phyloP scores from a whole-genome alignment of 495 filamentous ascomycete species.

The Penicillium tannophilum region DNA sequence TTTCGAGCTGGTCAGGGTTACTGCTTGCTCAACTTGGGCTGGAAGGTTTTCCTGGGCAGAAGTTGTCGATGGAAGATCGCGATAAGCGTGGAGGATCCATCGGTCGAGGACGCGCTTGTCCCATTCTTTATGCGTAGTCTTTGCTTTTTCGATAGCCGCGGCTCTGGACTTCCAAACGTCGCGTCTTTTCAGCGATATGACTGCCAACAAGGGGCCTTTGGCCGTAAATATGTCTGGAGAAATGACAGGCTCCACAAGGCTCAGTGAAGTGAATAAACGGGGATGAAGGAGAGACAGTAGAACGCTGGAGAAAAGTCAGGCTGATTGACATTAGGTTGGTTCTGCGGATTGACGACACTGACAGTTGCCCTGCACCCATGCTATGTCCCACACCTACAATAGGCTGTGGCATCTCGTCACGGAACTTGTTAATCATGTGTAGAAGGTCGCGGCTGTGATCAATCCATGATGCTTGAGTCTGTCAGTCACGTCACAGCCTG shows the following conservation, averaged over 20 bases:
- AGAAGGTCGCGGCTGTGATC: conserved; percentile 87
- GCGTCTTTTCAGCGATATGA: conserved; percentile 60
- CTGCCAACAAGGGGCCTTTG: conserved; percentile 31
- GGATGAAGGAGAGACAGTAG: conserved; percentile 58
- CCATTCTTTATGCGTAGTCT: conserved; percentile 60
- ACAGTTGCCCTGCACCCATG: conserved; percentile 74
- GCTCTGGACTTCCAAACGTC: conserved; percentile 70
- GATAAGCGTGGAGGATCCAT: conserved; percentile 67
- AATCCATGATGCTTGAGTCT: conserved; percentile 68
- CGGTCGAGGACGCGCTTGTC: conserved; percentile 69
- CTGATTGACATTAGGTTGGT: not conserved
- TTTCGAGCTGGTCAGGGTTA: conserved; percentile 5
- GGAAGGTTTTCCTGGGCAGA: not conserved
- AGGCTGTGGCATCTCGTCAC: conserved; percentile 79
- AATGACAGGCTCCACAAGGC: conserved; percentile 82
- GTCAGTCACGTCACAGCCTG: not conserved
- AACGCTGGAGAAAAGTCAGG: not conserved
- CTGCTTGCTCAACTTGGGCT: not conserved
- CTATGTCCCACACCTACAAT: conserved; percentile 88
- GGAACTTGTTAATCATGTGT: conserved; percentile 84
- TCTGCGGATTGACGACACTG: conserved; percentile 39
- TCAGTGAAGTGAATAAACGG: conserved; percentile 71
- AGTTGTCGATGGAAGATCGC: conserved; percentile 56
- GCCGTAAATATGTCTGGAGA: conserved; percentile 46
- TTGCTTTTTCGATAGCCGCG: conserved; percentile 62